Base-by-base conservation (phyloP, 2,329 filamentous ascomycete genomes). In the Ophiobolus disseminans region DNA sequence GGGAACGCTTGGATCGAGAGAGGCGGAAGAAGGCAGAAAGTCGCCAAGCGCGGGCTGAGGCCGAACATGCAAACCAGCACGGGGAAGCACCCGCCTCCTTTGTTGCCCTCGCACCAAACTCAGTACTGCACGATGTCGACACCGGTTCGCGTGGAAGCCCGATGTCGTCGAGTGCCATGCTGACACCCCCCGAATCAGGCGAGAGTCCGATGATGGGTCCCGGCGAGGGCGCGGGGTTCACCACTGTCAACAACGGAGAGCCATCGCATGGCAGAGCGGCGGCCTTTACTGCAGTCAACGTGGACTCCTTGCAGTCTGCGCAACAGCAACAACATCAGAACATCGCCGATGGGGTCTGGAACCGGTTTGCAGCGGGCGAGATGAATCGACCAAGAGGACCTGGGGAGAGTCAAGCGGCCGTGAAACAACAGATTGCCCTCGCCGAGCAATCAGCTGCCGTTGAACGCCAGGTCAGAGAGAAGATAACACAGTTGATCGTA, bases 21-120 rank as follows among this genome's bases (percentile, higher is more conserved):
- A 57, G 66, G 39, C 63, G 66, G 39, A 70, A 70, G 52, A 72
- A 70, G 45, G 65, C 69, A 49, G 64, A 70, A 34, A 62, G 58
- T 25, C 62, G 63, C 31, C 65, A 62, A 39, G 60, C 65, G 17
- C 62, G 64, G 54, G 55, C 55, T 35, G 65, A 69, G 40, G 56
- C 59, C 10, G 65, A 68, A 30, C 47, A 57, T 21, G 58, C 58
- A 11, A 56, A 49, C 26, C 62, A 59, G 35, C 56, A 53, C 42
- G 49, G 53, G 10, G 49, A 52, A n/a, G 54, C 60, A 35, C 62
- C 65, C 25, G 62, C 60, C 28, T 60, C 63, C 2, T 68, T 69
- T 14, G 63, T 69, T 25, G 57, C 63, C 22, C 62, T 69, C 34
- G 65, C 64, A 7, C 65, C 65, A 7, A 66, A 62, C 34, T 62